Percentiles rank a stretch among this genome's conserved stretches.
Evolutionary conservation across 1,139 yeast species (phyloP).

Genomic region (Ogataea hybrid): DNA sequence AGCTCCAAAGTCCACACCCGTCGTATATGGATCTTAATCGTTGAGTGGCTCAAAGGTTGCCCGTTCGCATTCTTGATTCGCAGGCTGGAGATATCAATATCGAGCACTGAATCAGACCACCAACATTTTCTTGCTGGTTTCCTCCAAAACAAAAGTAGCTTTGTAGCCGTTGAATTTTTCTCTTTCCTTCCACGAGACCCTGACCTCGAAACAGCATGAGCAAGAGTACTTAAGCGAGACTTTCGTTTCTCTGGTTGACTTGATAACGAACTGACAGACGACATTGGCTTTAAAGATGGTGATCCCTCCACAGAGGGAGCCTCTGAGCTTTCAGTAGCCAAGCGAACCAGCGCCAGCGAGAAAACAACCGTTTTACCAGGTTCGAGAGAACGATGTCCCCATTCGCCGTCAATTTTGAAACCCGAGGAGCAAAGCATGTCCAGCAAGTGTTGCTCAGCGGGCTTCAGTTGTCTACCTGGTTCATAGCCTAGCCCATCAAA

Average conservation of each 20-base stretch:
- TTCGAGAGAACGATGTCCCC: constrained; percentile 90
- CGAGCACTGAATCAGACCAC: constrained; percentile 82
- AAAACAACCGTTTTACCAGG: constrained; percentile 84
- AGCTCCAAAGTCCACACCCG: constrained; percentile 86
- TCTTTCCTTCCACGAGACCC: constrained; percentile 43
- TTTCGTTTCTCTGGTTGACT: constrained; percentile 32
- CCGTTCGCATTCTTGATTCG: constrained; percentile 28
- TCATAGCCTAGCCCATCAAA: constrained; percentile 67
- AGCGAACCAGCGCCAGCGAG: constrained; percentile 78
- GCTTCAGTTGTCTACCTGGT: constrained; percentile 58
- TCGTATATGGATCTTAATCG: constrained; percentile 64
- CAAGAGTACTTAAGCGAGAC: constrained; percentile 47
- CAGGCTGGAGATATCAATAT: constrained; percentile 43
- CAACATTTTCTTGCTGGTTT: constrained; percentile 99
- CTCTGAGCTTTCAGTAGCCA: constrained; percentile 38
- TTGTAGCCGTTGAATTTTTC: constrained; percentile 53
- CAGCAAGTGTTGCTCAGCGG: constrained; percentile 92
- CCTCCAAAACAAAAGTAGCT: constrained; percentile 89
- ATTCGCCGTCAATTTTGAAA: constrained; percentile 59
- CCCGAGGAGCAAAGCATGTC: constrained; percentile 97
- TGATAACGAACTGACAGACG: constrained; percentile 34
- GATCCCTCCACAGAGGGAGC: constrained; percentile 37
- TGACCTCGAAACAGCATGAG: constrained; percentile 48
- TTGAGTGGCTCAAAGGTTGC: constrained; percentile 20
- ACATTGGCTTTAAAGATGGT: constrained; percentile 47